Evolutionary conservation across 768 basidiomycete genomes (phyloP).

Genomic region (Candolleomyces eurysporus): DNA sequence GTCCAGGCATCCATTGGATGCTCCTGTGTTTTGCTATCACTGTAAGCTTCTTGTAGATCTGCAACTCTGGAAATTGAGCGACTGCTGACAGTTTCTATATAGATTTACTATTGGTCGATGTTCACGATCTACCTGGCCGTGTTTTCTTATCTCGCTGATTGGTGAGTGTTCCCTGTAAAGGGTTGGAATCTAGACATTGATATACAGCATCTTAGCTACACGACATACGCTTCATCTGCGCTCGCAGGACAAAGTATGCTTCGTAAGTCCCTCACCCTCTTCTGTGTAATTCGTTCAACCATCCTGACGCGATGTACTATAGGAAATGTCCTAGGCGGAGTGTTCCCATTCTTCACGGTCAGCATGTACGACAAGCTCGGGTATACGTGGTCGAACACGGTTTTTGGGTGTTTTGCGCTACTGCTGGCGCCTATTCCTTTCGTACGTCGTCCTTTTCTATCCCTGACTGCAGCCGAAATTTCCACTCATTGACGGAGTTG

Average conservation of each 20-base stretch:
- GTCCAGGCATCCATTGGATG: slow-evolving; percentile 53
- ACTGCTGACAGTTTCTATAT: background rate
- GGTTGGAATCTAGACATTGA: slow-evolving; percentile 15
- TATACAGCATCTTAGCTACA: slow-evolving; percentile 22
- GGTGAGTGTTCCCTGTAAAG: slow-evolving; percentile 32
- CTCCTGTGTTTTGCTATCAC: slow-evolving; percentile 48
- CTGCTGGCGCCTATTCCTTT: slow-evolving; percentile 51
- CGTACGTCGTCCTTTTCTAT: slow-evolving; percentile 23
- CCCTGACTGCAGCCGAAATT: too few relatives aligned
- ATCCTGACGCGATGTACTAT: background rate
- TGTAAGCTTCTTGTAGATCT: slow-evolving; percentile 20
- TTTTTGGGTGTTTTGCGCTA: slow-evolving; percentile 47
- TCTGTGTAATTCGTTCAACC: background rate
- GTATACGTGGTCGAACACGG: slow-evolving; percentile 54
- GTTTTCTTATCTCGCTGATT: slow-evolving; percentile 59
- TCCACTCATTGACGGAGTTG: background rate
- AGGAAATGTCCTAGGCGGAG: slow-evolving; percentile 46
- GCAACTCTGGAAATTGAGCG: background rate
- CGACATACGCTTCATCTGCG: slow-evolving; percentile 59
- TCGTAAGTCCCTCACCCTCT: slow-evolving; percentile 31
- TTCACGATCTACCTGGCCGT: slow-evolving; percentile 53
- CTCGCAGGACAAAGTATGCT: slow-evolving; percentile 60
- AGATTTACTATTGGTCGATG: slow-evolving; percentile 47
- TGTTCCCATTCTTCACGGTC: slow-evolving; percentile 58
- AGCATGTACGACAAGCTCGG: slow-evolving; percentile 50